Evolutionary conservation across 768 basidiomycete genomes (phyloP).

Genomic region (Phylloporus rhodoxanthus): DNA sequence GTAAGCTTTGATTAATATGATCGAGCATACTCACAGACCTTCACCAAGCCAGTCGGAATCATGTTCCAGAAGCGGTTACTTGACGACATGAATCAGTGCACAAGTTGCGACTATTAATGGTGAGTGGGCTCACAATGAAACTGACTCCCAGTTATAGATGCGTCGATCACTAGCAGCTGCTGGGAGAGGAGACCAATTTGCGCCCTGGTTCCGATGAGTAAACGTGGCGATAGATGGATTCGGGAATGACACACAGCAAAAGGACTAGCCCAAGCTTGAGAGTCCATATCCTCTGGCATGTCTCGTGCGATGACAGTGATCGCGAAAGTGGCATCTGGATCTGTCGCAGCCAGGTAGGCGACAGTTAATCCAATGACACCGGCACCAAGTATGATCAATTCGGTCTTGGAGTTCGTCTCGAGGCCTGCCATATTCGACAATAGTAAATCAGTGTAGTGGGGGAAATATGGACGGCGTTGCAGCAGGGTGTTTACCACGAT

Average conservation of each 20-base stretch:
- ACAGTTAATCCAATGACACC: constrained; percentile 37
- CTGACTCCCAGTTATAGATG: constrained; percentile 34
- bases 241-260: constrained; percentile 37
- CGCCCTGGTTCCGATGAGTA: constrained; percentile 32
- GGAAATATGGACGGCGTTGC: neutral
- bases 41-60: constrained; percentile 39
- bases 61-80: constrained; percentile 45
- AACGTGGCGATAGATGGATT: neutral
- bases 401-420: constrained; percentile 4
- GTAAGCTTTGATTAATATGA: neutral
- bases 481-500: no score
- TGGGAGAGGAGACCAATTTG: constrained; percentile 42
- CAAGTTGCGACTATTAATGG: neutral
- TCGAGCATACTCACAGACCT: constrained; percentile 22
- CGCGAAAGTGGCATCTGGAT: constrained; percentile 13
- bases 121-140: constrained; percentile 35
- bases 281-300: constrained; percentile 34
- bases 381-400: constrained; percentile 33
- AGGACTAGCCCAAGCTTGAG: constrained; percentile 46
- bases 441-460: neutral
- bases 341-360: constrained; percentile 29
- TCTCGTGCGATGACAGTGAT: constrained; percentile 33
- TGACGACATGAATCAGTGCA: constrained; percentile 6
- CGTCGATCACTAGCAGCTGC: constrained; percentile 31
- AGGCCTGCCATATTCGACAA: constrained; percentile 6